These are phyloP conservation scores for Auricularia heimuer DNA, from an alignment of 768 basidiomycete species.

Conservation along the genomic window DNA sequence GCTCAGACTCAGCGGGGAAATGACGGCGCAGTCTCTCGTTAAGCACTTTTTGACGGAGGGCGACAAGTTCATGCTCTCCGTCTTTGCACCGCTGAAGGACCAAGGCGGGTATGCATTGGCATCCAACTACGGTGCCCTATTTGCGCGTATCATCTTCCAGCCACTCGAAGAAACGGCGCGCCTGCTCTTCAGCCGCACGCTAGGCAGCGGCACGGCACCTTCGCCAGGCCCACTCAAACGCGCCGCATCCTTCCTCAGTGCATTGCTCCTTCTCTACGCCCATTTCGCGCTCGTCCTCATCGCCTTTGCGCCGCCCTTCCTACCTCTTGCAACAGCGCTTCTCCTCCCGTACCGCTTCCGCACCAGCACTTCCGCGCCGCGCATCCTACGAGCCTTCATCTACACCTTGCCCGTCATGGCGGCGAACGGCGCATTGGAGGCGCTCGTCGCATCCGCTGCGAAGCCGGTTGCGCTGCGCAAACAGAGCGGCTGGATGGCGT, in stretches of 20 bases:
- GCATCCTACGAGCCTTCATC: constrained; percentile 69
- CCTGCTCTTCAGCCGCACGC: constrained; percentile 73
- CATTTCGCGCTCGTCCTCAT: constrained; percentile 60
- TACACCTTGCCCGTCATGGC: constrained; percentile 86
- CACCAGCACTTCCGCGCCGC: constrained; percentile 62
- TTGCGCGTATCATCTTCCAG: constrained; percentile 89
- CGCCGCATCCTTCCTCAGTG: constrained; percentile 42
- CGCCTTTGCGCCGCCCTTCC: constrained; percentile 66
- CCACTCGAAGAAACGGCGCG: constrained; percentile 91
- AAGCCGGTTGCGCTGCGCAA: constrained; percentile 50
- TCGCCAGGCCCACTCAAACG: constrained; percentile 13
- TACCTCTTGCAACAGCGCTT: constrained; percentile 56
- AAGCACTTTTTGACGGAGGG: constrained; percentile 96
- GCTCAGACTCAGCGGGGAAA: constrained; percentile 60
- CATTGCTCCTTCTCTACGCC: constrained; percentile 44
- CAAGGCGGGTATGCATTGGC: constrained; percentile 96
- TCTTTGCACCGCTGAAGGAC: constrained; percentile 71
- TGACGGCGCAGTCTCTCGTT: constrained; percentile 81
- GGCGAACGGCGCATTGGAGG: constrained; percentile 85
- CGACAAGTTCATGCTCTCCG: constrained; percentile 82
- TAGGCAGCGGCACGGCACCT: constrained; percentile 16
- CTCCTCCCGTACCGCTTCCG: constrained; percentile 48
- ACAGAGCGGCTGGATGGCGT: constrained; percentile 78
- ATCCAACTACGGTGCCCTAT: constrained; percentile 92
- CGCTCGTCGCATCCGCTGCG: constrained; percentile 78